Evolutionary conservation across 176 grass and related monocot genomes (phyloP), one percentile per base, ranked within the genome.

Genomic region (Cenchrus purpureus): DNA sequence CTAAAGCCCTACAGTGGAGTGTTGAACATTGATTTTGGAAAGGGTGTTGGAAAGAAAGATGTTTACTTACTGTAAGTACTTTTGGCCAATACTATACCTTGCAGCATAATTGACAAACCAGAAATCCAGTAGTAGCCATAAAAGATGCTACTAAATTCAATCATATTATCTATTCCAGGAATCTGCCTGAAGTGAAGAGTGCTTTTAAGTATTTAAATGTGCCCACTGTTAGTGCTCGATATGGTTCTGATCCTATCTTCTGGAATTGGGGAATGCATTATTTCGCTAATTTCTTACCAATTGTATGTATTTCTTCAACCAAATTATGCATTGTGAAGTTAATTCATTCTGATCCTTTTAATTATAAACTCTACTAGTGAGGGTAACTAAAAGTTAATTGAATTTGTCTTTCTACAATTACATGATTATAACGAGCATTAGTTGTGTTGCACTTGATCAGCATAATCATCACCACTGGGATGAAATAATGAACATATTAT

Each of bases 241-340:
- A 95, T 87, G 96, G 93, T 74, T 94, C 96, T 81, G 76, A 91
- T 20, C 96, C 96, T 43, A 94, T 95, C 84, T 95, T 95, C 86
- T 98, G 96, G 93, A 98, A 98, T 84, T 98, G 96, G 96, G 93
- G 91, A 88, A 98, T 98, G 96, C 68, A 90, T 88, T 86, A 89
- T 29, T 85, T 98, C 46, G 91, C 87, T 73, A 94, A 92, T 28
- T 82, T 95, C 85, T 72, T 98, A 78, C 93, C 93, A 50, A 56
- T 42, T 86, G 93, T 98, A 98, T 77, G 93, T 61, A 22, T 8
- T 61, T 80, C 10, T 87, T 12, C 34, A 34, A 74, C 76, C 45
- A 65, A 20, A 42, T 69, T 73, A 31, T 55, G 32, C 56, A 55
- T 71, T 65, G 65, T 63, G 32, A 82, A 71, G 29, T 46, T 77